These are phyloP conservation scores for Lathyrus sativus DNA, from an alignment of 306 rosid genomes.

Conservation along the genomic window DNA sequence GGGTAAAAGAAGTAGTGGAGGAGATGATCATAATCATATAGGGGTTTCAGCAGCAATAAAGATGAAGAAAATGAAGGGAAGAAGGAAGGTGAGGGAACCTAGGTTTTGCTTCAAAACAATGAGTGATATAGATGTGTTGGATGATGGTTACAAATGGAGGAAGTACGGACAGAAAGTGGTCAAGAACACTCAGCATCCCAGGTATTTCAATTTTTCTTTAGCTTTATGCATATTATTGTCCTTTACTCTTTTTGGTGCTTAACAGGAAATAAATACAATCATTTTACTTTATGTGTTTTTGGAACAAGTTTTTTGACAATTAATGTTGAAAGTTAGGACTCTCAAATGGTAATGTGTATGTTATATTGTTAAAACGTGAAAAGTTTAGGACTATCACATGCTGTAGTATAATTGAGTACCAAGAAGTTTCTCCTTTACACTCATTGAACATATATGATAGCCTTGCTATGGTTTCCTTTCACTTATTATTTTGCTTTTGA, in stretches of 20 bases:
- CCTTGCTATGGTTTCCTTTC: neutral
- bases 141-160: slow-evolving; percentile 99
- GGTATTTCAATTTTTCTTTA: slow-evolving; percentile 44
- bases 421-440: neutral
- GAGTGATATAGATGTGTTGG: slow-evolving; percentile 97
- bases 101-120: slow-evolving; percentile 98
- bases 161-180: slow-evolving; percentile 99
- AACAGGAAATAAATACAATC: neutral
- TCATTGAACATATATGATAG: neutral
- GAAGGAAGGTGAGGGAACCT: slow-evolving; percentile 96
- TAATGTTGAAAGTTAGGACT: slow-evolving; percentile 23
- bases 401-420: neutral
- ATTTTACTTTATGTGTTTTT: too few relatives aligned
- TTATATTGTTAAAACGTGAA: neutral
- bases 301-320: too few relatives aligned
- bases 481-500: neutral
- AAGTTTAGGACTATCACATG: neutral
- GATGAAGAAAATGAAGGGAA: slow-evolving; percentile 89
- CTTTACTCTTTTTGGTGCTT: neutral
- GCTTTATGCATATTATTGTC: slow-evolving; percentile 20
- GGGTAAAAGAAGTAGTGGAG: slow-evolving; percentile 52
- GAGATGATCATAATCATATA: slow-evolving; percentile 37
- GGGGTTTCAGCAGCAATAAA: slow-evolving; percentile 62
- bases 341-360: neutral
- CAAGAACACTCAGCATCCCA: slow-evolving; percentile 98